Percentiles rank a stretch among this genome's conserved stretches.
These are phyloP conservation scores for Boletus coffeatus DNA, from an alignment of 1,284 basidiomycete species.

Conservation along the genomic window DNA sequence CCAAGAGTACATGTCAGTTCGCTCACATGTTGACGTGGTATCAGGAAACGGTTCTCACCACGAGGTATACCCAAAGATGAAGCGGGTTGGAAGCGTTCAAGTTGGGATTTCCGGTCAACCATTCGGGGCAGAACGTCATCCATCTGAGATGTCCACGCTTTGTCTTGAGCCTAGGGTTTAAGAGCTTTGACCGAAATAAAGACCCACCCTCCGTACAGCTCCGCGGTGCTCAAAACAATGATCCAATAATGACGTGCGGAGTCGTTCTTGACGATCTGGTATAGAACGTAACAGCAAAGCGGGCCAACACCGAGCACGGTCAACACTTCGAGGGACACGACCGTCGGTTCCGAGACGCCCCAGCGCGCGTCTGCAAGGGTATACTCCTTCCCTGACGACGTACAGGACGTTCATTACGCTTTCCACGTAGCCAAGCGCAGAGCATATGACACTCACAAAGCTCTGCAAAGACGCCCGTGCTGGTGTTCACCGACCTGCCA, in stretches of 20 bases:
- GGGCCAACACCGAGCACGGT: conserved; percentile 76
- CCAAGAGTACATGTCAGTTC: not conserved
- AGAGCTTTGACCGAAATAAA: not conserved
- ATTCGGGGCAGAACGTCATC: conserved; percentile 85
- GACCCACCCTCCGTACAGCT: conserved; percentile 69
- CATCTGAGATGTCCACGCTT: conserved; percentile 38
- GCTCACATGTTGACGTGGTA: not conserved
- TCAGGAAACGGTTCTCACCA: conserved; percentile 31
- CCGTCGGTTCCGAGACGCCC: conserved; percentile 71
- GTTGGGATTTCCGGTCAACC: conserved; percentile 71
- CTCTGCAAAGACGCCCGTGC: conserved; percentile 63
- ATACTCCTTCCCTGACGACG: conserved; percentile 53
- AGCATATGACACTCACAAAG: conserved; percentile 50
- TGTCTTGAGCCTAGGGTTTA: not conserved
- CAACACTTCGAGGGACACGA: conserved; percentile 76
- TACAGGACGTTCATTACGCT: not conserved
- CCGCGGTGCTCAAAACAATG: conserved; percentile 66
- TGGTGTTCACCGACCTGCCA: conserved; percentile 66
- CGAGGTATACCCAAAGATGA: conserved; percentile 51
- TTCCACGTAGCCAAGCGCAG: not conserved
- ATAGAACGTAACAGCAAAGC: conserved; percentile 63
- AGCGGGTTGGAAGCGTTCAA: conserved; percentile 64
- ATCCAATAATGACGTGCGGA: conserved; percentile 77
- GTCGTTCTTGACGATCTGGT: conserved; percentile 57
- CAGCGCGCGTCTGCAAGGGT: conserved; percentile 75